Base-by-base conservation (phyloP, 495 filamentous ascomycete species). In the Penicillium nucicola region DNA sequence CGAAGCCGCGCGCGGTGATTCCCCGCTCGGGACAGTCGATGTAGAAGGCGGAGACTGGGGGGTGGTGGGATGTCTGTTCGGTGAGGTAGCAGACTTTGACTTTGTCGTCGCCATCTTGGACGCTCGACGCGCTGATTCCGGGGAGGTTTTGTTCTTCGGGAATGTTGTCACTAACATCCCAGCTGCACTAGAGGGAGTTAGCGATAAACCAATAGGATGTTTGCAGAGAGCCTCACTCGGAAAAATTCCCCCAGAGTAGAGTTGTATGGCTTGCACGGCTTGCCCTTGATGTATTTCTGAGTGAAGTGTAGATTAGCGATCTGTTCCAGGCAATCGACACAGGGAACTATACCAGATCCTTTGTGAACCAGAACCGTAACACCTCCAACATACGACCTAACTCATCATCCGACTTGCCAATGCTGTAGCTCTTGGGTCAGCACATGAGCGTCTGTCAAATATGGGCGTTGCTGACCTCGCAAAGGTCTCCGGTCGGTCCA, bases 201-300 rank as follows among this genome's bases (percentile, higher is more conserved):
- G 50, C 14, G 22, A 18, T 11, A 6, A 13, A 33, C 20, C n/a
- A 11, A 32, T 31, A 41, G 25, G 32, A 46, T 23, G 41, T 56
- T 42, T 59, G 53, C 30, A 28, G 31, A 11, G 22, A 9, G 34
- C 75, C 81, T 62, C 76, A 90, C 88, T 70, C 93, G 79, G 71
- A 98, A 98, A 71, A 97, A 97, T 70, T 98, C 93, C n/a, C 93
- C 93, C 34, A 98, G 69, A 7, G 89, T 89, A 32, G 92, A 96
- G 67, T 98, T 98, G 70, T 98, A 98, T 6, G 93, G 93, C 68
- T 98, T 98, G 81, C 90, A 96, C 9, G 93, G 93, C 73, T 92
- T 96, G 38, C 93, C 92, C 68, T 97, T 97, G 57, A 96, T 89
- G 60, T 96, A 98, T 83, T 97, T 98, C 78, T 87, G 61, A n/a